A percentile compares a stretch with the other conserved stretches of the same genome.
These are phyloP conservation scores for Cichorium intybus DNA, from an alignment of 140 eudicot species.

Conservation along the genomic window DNA sequence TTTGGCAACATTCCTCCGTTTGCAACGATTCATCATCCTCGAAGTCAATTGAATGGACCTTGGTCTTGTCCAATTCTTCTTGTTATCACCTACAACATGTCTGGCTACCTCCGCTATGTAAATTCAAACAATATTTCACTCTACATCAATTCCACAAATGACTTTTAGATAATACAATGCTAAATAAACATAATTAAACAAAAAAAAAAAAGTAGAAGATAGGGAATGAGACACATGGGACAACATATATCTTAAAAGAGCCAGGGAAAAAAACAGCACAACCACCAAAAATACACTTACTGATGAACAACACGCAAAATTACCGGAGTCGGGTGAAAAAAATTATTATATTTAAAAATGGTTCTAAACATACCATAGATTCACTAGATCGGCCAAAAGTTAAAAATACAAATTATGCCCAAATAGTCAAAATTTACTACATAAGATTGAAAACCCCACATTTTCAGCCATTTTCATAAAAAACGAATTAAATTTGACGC, in stretches of 20 bases:
- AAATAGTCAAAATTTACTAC: too few species aligned
- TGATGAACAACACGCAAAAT: background rate
- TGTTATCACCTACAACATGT: background rate
- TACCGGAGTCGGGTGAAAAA: background rate
- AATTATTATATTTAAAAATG: too few species aligned
- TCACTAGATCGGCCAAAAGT: too few species aligned
- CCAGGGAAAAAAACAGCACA: background rate
- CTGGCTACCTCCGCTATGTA: background rate
- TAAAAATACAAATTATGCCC: too few species aligned
- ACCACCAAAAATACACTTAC: background rate
- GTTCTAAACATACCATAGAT: background rate
- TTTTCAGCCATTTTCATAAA: too few species aligned
- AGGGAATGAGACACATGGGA: background rate
- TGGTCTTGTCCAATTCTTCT: background rate
- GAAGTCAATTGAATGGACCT: background rate
- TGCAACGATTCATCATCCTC: background rate
- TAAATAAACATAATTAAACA: too few species aligned
- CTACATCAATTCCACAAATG: background rate
- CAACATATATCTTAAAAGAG: background rate
- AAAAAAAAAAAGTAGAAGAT: background rate
- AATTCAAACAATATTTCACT: background rate
- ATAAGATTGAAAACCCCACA: too few species aligned
- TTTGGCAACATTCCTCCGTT: background rate
- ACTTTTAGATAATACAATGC: too few species aligned
- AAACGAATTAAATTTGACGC: too few species aligned